Conservation (phyloP, 257 asterid genomes). For the Marsdenia floribunda region DNA sequence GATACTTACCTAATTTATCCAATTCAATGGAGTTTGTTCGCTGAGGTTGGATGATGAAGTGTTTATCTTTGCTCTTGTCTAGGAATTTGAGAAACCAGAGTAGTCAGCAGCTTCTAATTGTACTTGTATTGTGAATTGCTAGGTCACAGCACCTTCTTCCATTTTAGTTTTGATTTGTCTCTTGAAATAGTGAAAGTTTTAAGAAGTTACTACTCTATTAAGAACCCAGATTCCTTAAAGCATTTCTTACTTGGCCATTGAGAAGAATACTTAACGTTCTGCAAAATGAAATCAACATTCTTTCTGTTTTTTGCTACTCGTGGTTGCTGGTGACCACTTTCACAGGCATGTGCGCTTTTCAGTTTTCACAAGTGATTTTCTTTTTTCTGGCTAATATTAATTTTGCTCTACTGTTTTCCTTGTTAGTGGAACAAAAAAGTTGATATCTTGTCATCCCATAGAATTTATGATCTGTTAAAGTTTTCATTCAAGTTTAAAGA, state of each 20-base stretch:
- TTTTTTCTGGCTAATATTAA: background rate
- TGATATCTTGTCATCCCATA: background rate
- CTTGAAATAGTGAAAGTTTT: background rate
- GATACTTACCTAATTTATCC: background rate
- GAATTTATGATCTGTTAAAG: background rate
- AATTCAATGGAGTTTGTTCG: background rate
- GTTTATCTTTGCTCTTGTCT: background rate
- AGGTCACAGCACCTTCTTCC: background rate
- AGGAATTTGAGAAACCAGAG: background rate
- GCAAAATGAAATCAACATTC: background rate
- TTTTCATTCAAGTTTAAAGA: background rate
- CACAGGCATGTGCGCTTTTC: background rate
- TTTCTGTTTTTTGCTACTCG: background rate
- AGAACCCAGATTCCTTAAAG: background rate
- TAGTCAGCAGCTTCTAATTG: background rate
- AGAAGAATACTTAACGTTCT: background rate
- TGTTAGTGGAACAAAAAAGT: background rate
- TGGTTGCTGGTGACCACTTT: background rate
- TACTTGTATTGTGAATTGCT: background rate
- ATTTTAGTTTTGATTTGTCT: background rate
- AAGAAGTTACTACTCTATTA: background rate
- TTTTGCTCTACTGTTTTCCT: background rate
- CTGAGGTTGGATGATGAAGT: background rate
- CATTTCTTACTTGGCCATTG: background rate
- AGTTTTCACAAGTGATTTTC: background rate